Evolutionary conservation across 805 yeast species (phyloP), one percentile per base, ranked within the genome.

Genomic region (Yamadazyma sp.): DNA sequence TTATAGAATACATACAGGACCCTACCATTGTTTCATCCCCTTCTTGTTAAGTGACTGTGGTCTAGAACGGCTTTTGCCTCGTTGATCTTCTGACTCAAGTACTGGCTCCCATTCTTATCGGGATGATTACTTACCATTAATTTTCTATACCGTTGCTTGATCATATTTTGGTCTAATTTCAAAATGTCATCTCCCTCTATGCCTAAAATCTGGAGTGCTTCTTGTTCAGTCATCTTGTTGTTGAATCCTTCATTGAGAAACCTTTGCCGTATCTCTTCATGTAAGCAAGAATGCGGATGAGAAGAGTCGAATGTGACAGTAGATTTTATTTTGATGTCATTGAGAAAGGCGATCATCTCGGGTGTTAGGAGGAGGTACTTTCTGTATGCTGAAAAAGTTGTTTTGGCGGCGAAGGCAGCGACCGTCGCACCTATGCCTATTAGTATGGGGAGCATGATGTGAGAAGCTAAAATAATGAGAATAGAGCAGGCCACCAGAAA

Each of bases 361-460:
- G 68, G 67, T 0, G 68, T 60, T 13, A 62, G 45, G 14, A 46
- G 48, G 12, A 41, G 32, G 35, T 41, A 67, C 57, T 59, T 56
- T 55, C 57, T 40, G 34, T 50, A 54, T 1, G 70, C 60, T 5
- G 55, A 30, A 2, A 61, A 13, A 11, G 66, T 53, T 7, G 64
- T 49, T 47, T 52, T 59, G 24, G 57, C 64, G 0, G 78, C 64
- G n/a, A 78, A 37, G 1, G 82, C 83, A 1, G 61, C 65, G 0
- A 70, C 44, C 0, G 84, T 73, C 3, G 71, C 73, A 0, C 82
- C 82, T n/a, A 75, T 33, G 5, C 82, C 83, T 11, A 76, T 41
- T 13, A 78, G 54, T 10, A 78, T 63, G 14, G 83, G 82, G 20
- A 76, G 58, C 16, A 76, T 59, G 60, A 55, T n/a, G n/a, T n/a